Evolutionary conservation across 495 filamentous ascomycete genomes (phyloP), one percentile per base, ranked within the genome.

Genomic region (Xylaria cubensis): DNA sequence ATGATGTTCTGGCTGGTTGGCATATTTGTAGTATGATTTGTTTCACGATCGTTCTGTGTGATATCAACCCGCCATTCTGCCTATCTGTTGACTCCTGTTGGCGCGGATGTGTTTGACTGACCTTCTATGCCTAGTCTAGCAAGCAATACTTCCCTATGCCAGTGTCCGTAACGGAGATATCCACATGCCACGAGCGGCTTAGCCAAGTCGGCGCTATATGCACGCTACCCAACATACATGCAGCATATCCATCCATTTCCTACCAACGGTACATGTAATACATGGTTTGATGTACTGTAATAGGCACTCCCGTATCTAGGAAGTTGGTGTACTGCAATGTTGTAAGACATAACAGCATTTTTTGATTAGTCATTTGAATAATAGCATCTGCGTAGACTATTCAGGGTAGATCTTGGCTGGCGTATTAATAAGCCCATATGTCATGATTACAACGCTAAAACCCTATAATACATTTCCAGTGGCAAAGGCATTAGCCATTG

Each of bases 161-260:
- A 13, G 39, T 26, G 24, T 53, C 50, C n/a, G 8, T 61, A 21
- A 13, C 26, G n/a, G 15, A 46, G 15, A 48, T 61, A 62, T 61
- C 55, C 55, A 62, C 67, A 61, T 61, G 67, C 67, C 67, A 50
- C 39, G 32, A 61, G 53, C 21, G 55, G 67, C 24, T 69, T 62
- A 69, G 51, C 53, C 44, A 29, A 26, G 4, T 64, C 39, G 21
- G 26, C 61, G 58, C 58, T n/a, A 24, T 42, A 64, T 64, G 61
- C 61, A 44, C 59, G 59, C 59, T 51, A 55, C 26, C 32, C 13
- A 21, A 56, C 48, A 39, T 53, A 10, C 63, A 65, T 65, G 39
- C 36, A 44, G 61, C 61, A 9, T 26, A 29, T 44, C n/a, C 36
- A 5, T 39, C 39, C 39, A 42, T 26, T n/a, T 29, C 21, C 34